Conservation (phyloP, 176 grass and related monocot genomes). For the Raddia distichophylla region DNA sequence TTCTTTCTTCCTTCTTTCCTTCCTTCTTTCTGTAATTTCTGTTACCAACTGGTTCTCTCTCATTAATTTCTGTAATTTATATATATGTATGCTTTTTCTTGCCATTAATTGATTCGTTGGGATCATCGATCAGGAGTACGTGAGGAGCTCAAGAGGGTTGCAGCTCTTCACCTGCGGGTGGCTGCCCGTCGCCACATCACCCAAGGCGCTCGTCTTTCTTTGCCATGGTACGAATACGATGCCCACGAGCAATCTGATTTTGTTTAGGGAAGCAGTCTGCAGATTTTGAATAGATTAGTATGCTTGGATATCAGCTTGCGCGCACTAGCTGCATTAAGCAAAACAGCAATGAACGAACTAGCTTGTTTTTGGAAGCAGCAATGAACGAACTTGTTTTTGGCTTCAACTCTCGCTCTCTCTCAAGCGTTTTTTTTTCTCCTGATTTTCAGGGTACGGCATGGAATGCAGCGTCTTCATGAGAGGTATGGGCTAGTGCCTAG, state of each 20-base stretch:
- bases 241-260: too few species aligned
- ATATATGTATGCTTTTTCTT: too few species aligned
- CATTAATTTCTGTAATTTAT: too few species aligned
- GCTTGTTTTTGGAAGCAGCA: neutral
- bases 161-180: slow-evolving; percentile 96
- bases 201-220: slow-evolving; percentile 95
- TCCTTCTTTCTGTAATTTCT: neutral
- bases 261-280: too few species aligned
- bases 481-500: slow-evolving; percentile 38
- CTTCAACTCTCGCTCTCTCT: neutral
- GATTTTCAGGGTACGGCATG: slow-evolving; percentile 80
- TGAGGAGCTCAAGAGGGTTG: slow-evolving; percentile 75
- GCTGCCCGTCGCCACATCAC: slow-evolving; percentile 56
- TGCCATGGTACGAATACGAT: slow-evolving; percentile 66
- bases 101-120: neutral
- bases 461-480: slow-evolving; percentile 94
- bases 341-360: neutral
- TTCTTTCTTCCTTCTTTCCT: neutral
- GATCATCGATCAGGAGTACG: slow-evolving; percentile 57
- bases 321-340: neutral
- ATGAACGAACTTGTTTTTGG: neutral
- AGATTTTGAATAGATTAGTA: neutral
- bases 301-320: neutral
- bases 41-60: neutral
- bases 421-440: neutral